Conservation (phyloP, 768 basidiomycete genomes). For the Pulveroboletus sp. region DNA sequence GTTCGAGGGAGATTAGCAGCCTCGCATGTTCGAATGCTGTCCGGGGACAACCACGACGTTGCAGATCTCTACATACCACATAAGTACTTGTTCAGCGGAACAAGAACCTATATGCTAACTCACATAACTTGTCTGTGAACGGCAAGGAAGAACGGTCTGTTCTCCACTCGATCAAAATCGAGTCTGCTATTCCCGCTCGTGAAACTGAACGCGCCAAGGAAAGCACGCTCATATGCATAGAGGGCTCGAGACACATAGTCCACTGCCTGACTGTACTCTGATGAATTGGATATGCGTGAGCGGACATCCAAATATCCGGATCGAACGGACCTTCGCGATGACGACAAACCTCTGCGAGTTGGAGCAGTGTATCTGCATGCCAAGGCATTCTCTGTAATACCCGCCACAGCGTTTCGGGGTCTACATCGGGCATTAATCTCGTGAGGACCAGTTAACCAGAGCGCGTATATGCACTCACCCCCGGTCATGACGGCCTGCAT, state of each 20-base stretch:
- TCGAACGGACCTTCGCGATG: conserved; percentile 77
- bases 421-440: conserved; percentile 35
- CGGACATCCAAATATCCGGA: background rate
- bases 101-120: conserved; percentile 21
- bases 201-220: conserved; percentile 85
- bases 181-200: conserved; percentile 78
- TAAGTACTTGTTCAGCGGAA: background rate
- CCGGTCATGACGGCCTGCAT: conserved; percentile 79
- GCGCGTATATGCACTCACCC: conserved; percentile 45
- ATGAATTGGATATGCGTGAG: background rate
- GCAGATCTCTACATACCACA: conserved; percentile 60
- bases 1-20: conserved; percentile 83
- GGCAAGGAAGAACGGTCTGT: conserved; percentile 89
- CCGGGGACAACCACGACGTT: conserved; percentile 84
- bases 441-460: background rate
- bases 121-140: conserved; percentile 81
- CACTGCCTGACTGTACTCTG: conserved; percentile 80
- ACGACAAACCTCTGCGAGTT: conserved; percentile 35
- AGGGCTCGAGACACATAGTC: conserved; percentile 92
- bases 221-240: conserved; percentile 89
- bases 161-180: conserved; percentile 89
- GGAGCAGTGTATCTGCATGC: conserved; percentile 82
- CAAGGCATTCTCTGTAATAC: conserved; percentile 79
- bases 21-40: conserved; percentile 91
- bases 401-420: conserved; percentile 75